Evolutionary conservation across 768 basidiomycete species (phyloP), one percentile per base, ranked within the genome.

Genomic region (Cubamyces lactineus): DNA sequence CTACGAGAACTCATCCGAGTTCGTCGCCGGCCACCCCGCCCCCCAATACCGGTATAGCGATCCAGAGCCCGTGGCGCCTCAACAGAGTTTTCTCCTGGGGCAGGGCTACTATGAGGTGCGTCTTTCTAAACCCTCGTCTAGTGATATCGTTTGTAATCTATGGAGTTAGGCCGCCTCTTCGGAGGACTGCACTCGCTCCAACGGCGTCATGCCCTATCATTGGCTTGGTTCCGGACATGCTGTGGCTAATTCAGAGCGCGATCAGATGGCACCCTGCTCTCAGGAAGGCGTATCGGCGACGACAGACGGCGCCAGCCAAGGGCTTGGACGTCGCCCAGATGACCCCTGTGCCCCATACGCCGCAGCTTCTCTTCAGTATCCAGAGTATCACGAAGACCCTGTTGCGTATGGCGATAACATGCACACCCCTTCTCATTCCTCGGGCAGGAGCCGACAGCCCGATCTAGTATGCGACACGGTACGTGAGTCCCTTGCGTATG

Each of bases 381-480:
- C 54, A 17, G 54, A 56, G 15, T 34, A 23, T 38, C 57, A 59
- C 24, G 39, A 38, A 45, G 57, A 50, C 1, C 34, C 19, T 30
- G 40, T 24, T 13, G 47, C 19, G 13, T 63, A 59, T 38, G 48
- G 57, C n/a, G 57, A 52, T 11, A 34, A 42, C 21, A 19, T 43
- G 4, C 57, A 50, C 8, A 43, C 40, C 40, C 5, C 38, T 3
- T 24, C 53, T 7, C 21, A 53, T 38, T 21, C 57, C 11, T 46
- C 40, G 30, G 16, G 48, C 11, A 26, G 41, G 21, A 34, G 34
- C n/a, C 43, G 42, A 28, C 52, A 58, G 7, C 45, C 50, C 2
- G 52, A 47, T 15, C 48, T 56, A 4, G 48, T 49, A 28, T 53
- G 63, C 54, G 40, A 54, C 53, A 59, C 63, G 34, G 63, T 64